A percentile compares a stretch with the other conserved stretches of the same genome.
phyloP scores from a whole-genome alignment of 345 rosid species.

The Punica granatum region DNA sequence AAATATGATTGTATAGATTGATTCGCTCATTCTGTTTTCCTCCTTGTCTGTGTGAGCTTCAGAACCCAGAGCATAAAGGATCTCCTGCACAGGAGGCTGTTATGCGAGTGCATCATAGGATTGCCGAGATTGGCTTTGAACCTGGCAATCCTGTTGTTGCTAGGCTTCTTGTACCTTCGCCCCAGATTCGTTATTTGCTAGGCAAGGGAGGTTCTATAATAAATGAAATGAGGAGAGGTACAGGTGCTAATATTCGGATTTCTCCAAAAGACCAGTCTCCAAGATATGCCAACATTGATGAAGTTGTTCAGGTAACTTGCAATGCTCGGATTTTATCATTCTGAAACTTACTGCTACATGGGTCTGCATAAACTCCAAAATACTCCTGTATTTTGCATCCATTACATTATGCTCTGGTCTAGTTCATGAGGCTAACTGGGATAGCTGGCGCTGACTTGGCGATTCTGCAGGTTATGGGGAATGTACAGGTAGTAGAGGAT shows the following conservation, averaged over 20 bases:
- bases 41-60: slow-evolving; percentile 7
- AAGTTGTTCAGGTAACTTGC: slow-evolving; percentile 61
- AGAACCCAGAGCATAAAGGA: slow-evolving; percentile 58
- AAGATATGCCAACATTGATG: slow-evolving; percentile 43
- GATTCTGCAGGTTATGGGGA: slow-evolving; percentile 52
- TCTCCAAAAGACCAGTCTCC: slow-evolving; percentile 55
- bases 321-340: background rate
- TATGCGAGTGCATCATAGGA: slow-evolving; percentile 57
- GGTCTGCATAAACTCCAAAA: background rate
- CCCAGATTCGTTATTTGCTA: slow-evolving; percentile 51
- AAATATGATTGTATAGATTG: too few relatives aligned
- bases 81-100: slow-evolving; percentile 78
- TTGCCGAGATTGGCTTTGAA: slow-evolving; percentile 72
- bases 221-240: slow-evolving; percentile 67
- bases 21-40: background rate
- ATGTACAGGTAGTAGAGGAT: slow-evolving; percentile 59
- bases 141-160: slow-evolving; percentile 59
- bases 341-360: slow-evolving; percentile 4
- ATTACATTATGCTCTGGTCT: background rate
- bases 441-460: background rate
- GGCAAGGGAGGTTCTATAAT: slow-evolving; percentile 70
- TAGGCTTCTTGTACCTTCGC: slow-evolving; percentile 61
- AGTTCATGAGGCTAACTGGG: background rate
- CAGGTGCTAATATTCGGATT: slow-evolving; percentile 61
- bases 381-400: background rate